A percentile compares a stretch with the other conserved stretches of the same genome.
phyloP scores from a whole-genome alignment of 2,329 filamentous ascomycete species.

The Colletotrichum brevisporum region DNA sequence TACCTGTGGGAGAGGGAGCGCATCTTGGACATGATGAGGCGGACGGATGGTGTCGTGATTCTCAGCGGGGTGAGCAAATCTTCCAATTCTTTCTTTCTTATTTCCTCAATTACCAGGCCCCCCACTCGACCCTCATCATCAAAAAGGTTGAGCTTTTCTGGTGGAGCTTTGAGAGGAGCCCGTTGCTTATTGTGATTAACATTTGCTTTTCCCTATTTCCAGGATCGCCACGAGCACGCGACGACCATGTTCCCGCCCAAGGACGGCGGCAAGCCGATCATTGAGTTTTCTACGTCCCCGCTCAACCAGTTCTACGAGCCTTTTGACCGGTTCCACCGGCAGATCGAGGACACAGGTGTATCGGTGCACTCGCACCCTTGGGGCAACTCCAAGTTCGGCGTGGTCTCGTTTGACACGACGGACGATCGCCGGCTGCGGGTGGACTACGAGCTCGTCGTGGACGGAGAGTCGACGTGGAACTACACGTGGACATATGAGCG shows the following conservation, averaged over 20 bases:
- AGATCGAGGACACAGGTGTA: slow-evolving; percentile 58
- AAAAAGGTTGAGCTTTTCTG: background rate
- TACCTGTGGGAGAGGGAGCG: slow-evolving; percentile 73
- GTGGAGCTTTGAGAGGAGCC: background rate
- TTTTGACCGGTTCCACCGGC: slow-evolving; percentile 69
- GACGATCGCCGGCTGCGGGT: slow-evolving; percentile 4
- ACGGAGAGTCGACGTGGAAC: slow-evolving; percentile 25
- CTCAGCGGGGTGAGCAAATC: slow-evolving; percentile 67
- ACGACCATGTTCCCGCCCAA: slow-evolving; percentile 62
- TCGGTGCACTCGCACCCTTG: slow-evolving; percentile 34
- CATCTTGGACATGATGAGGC: slow-evolving; percentile 76
- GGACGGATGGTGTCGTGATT: slow-evolving; percentile 72
- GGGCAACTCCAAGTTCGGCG: slow-evolving; percentile 32
- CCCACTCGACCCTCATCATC: background rate
- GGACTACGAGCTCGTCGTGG: slow-evolving; percentile 30
- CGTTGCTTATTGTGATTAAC: slow-evolving; percentile 20
- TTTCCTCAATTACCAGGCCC: background rate
- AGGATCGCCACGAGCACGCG: slow-evolving; percentile 76
- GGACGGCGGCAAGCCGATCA: slow-evolving; percentile 59
- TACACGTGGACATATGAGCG: slow-evolving; percentile 22
- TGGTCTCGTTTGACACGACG: slow-evolving; percentile 23
- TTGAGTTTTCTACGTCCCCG: slow-evolving; percentile 77
- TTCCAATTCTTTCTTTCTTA: background rate
- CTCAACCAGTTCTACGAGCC: slow-evolving; percentile 79
- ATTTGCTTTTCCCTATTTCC: slow-evolving; percentile 14